phyloP scores from a whole-genome alignment of 2,329 filamentous ascomycete genomes.

The Cadophora sp. region DNA sequence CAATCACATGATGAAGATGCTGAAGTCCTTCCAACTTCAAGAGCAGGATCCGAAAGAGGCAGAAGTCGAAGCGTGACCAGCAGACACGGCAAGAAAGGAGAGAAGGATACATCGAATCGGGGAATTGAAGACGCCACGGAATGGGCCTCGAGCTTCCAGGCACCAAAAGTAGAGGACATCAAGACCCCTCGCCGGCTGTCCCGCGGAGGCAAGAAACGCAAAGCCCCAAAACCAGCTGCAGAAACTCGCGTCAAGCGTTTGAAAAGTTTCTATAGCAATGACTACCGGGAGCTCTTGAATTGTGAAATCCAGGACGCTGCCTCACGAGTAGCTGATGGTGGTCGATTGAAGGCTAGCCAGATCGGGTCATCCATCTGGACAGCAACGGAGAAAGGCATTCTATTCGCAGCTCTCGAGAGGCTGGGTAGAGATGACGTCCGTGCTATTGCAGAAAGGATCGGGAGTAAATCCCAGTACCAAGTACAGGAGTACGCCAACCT shows the following conservation, averaged over 20 bases:
- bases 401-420: constrained; percentile 71
- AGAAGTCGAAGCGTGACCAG: constrained; percentile 3
- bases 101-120: background rate
- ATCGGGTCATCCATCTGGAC: constrained; percentile 77
- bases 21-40: constrained; percentile 17
- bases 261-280: constrained; percentile 53
- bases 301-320: constrained; percentile 62
- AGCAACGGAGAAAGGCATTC: constrained; percentile 68
- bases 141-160: constrained; percentile 41
- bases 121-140: constrained; percentile 29
- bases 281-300: constrained; percentile 60
- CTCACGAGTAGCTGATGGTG: constrained; percentile 37
- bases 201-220: constrained; percentile 34
- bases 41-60: constrained; percentile 16
- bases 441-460: constrained; percentile 67
- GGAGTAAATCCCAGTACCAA: constrained; percentile 77
- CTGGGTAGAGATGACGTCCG: constrained; percentile 68
- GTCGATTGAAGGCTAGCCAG: constrained; percentile 55
- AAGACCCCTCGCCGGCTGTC: constrained; percentile 29
- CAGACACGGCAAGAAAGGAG: background rate
- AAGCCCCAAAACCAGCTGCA: constrained; percentile 24
- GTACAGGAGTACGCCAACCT: constrained; percentile 72
- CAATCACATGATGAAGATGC: constrained; percentile 25
- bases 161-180: constrained; percentile 36
- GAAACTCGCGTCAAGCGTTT: constrained; percentile 42